Evolutionary conservation across 2,329 filamentous ascomycete species (phyloP), one percentile per base, ranked within the genome.

Genomic region (Rutstroemia sp.): DNA sequence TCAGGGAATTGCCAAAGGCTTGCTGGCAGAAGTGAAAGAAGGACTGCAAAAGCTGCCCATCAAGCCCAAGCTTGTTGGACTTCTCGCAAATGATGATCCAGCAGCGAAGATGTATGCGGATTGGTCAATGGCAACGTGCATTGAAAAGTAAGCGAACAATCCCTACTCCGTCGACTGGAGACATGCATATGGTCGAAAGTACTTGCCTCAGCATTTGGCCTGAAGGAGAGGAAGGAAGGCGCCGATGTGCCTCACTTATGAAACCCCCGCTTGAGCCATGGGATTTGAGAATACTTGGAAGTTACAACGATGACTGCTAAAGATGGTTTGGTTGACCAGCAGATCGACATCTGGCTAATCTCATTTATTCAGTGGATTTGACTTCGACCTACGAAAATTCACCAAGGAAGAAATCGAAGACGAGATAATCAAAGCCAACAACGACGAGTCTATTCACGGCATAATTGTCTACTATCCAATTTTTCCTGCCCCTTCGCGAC

Each of bases 381-480:
- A 83, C 62, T 99, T 96, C 71, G 85, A 91, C 64, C 82, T 97
- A 59, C 88, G 88, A 65, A 82, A 85, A 69, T 85, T 96, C 52
- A 82, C 88, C 67, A 92, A 92, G 71, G 92, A 97, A 69, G 79
- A 85, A 48, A 87, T 97, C 61, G 94, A 99, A 77, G 90, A 96
- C 66, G 85, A 86, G 63, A 87, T 99, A 68, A 81, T 92, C 64
- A 79, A 81, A 63, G 92, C 92, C 69, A 99, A 99, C 73, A 76
- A 81, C 34, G 90, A 97, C 72, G 70, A 79, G 56, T 69, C 74
- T 16, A 83, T 96, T 61, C 89, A 96, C 73, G 92, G 70, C 66
- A 95, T 96, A 69, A 95, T 99, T 63, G 89, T 99, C 70, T 99
- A 99, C 80, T 99, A 97, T 73, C 94, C 94, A 56, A 95, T 99